Evolutionary conservation across 495 filamentous ascomycete species (phyloP).

Genomic region (Hypomontagnella submonticulosa): DNA sequence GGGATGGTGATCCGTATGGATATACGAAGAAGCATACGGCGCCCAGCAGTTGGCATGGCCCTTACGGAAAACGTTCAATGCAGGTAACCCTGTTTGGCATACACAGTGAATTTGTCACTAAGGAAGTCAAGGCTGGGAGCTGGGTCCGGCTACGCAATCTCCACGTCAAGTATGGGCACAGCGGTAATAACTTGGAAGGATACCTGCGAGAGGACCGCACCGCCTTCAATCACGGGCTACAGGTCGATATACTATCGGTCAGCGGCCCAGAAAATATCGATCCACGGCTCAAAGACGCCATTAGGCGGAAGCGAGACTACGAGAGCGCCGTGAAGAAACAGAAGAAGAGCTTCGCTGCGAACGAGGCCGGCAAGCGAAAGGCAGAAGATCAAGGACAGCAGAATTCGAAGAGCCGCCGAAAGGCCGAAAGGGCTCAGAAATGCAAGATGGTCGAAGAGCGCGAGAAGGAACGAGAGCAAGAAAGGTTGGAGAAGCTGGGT

Average conservation of each 20-base stretch:
- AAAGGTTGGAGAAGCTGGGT: slow-evolving; percentile 39
- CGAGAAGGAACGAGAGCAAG: slow-evolving; percentile 42
- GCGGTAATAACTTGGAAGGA: slow-evolving; percentile 73
- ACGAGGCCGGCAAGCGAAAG: slow-evolving; percentile 47
- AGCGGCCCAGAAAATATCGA: slow-evolving; percentile 56
- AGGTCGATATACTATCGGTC: slow-evolving; percentile 60
- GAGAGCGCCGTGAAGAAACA: slow-evolving; percentile 63
- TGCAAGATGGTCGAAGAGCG: slow-evolving; percentile 15
- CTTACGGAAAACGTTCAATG: slow-evolving; percentile 78
- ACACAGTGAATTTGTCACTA: slow-evolving; percentile 69
- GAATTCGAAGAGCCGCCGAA: too few relatives aligned
- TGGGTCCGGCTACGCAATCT: slow-evolving; percentile 78
- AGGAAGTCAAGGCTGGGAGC: slow-evolving; percentile 64
- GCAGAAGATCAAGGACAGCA: slow-evolving; percentile 44
- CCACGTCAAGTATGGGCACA: slow-evolving; percentile 68
- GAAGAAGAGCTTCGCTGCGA: slow-evolving; percentile 49
- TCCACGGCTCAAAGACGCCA: slow-evolving; percentile 67
- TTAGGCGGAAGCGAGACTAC: slow-evolving; percentile 72
- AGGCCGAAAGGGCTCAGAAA: slow-evolving; percentile 36
- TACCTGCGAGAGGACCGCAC: slow-evolving; percentile 70
- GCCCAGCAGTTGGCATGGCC: slow-evolving; percentile 73
- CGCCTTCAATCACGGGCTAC: slow-evolving; percentile 60
- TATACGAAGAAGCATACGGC: slow-evolving; percentile 32
- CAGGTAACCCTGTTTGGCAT: slow-evolving; percentile 77
- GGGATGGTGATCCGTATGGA: slow-evolving; percentile 48